Percentiles rank a stretch among this genome's conserved stretches.
Evolutionary conservation across 176 grass and related monocot species (phyloP).

Genomic region (Musa schizocarpa): DNA sequence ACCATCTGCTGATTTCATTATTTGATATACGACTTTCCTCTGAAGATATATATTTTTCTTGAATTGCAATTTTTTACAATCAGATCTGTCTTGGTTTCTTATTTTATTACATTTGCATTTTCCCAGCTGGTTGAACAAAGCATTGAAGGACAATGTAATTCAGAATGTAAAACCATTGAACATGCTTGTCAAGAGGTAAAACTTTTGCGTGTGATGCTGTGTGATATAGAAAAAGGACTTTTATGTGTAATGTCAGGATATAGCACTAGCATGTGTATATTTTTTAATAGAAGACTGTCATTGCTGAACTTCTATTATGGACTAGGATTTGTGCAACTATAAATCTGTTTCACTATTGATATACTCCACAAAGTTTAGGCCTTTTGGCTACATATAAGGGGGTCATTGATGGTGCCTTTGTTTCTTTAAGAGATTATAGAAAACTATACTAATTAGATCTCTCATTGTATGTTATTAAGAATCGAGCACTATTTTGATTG

Average conservation of each 20-base stretch:
- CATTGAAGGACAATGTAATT: constrained; percentile 83
- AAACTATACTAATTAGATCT: too few relatives aligned
- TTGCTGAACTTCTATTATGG: neutral
- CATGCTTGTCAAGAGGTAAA: constrained; percentile 89
- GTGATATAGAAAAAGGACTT: too few relatives aligned
- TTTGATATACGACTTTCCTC: neutral
- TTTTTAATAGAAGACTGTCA: neutral
- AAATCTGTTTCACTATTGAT: neutral
- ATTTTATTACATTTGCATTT: neutral
- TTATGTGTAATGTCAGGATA: neutral
- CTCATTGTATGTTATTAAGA: neutral
- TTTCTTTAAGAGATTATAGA: neutral
- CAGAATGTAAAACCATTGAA: constrained; percentile 93
- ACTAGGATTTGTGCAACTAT: neutral
- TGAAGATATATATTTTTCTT: neutral
- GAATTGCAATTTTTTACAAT: neutral
- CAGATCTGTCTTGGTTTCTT: neutral
- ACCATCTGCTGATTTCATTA: neutral
- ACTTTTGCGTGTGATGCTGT: neutral
- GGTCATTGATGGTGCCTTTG: neutral
- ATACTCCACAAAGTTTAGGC: neutral
- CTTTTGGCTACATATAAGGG: neutral
- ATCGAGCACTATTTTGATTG: neutral
- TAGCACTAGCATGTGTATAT: neutral
- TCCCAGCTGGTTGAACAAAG: constrained; percentile 93